A percentile compares a stretch with the other conserved stretches of the same genome.
Evolutionary conservation across 2,329 filamentous ascomycete genomes (phyloP).

Genomic region (Balansia obtecta): DNA sequence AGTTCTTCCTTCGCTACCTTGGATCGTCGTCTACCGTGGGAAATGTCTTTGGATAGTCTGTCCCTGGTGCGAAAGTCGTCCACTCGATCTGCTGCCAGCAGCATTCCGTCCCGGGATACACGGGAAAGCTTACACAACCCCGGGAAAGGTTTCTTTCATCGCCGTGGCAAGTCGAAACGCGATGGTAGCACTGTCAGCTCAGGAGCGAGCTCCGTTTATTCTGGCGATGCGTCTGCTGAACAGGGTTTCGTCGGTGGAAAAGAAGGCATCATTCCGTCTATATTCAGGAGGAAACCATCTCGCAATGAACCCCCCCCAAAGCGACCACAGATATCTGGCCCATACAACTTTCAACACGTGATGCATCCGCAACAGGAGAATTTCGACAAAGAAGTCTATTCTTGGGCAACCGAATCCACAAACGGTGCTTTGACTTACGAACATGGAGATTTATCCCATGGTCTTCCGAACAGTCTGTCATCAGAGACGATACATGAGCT

Average conservation of each 20-base stretch:
- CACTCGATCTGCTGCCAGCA: constrained; percentile 40
- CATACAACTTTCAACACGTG: constrained; percentile 56
- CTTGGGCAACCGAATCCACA: background rate
- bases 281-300: constrained; percentile 36
- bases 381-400: constrained; percentile 21
- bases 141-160: constrained; percentile 46
- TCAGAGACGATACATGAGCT: constrained; percentile 21
- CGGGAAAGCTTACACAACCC: constrained; percentile 48
- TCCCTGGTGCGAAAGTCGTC: constrained; percentile 44
- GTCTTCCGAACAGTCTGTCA: background rate
- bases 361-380: constrained; percentile 43
- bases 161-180: constrained; percentile 36
- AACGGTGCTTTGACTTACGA: background rate
- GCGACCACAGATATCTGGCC: constrained; percentile 44
- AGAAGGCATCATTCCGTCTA: constrained; percentile 34
- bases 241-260: constrained; percentile 18
- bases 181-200: constrained; percentile 37
- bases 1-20: constrained; percentile 28
- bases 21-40: constrained; percentile 36
- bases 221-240: constrained; percentile 28
- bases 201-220: constrained; percentile 35
- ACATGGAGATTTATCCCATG: background rate
- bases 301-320: constrained; percentile 23
- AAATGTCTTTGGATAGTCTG: constrained; percentile 33
- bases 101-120: constrained; percentile 38